phyloP scores from a whole-genome alignment of 1,284 basidiomycete species.

The Austropuccinia psidii region DNA sequence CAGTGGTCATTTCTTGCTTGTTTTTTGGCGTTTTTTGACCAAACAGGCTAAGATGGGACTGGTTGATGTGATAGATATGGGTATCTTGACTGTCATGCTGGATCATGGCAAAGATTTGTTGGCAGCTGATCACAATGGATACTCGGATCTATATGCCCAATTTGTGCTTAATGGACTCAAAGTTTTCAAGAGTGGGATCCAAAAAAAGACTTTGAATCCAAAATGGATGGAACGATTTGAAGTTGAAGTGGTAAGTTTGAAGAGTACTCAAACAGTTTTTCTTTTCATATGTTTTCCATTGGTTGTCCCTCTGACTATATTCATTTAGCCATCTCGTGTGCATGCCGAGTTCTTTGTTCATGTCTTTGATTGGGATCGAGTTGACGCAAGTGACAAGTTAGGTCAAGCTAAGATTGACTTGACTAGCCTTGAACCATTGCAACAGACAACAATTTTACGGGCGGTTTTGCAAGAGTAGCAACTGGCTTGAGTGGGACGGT shows the following conservation, averaged over 20 bases:
- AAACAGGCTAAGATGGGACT: neutral
- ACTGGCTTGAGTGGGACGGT: slow-evolving; percentile 38
- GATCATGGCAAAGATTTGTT: slow-evolving; percentile 67
- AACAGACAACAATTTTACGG: slow-evolving; percentile 56
- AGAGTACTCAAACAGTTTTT: neutral
- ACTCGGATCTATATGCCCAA: slow-evolving; percentile 73
- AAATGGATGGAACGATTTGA: slow-evolving; percentile 77
- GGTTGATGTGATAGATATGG: slow-evolving; percentile 61
- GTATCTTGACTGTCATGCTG: slow-evolving; percentile 71
- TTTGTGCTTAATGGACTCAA: slow-evolving; percentile 75
- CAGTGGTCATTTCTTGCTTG: slow-evolving; percentile 48
- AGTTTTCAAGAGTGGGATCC: slow-evolving; percentile 73
- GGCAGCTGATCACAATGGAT: slow-evolving; percentile 78
- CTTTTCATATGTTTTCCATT: too few relatives aligned
- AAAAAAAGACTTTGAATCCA: slow-evolving; percentile 64
- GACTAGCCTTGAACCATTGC: slow-evolving; percentile 71
- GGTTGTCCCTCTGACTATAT: neutral
- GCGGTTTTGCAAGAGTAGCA: slow-evolving; percentile 60
- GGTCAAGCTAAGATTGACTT: slow-evolving; percentile 68
- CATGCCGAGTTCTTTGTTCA: slow-evolving; percentile 70
- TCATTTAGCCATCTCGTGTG: slow-evolving; percentile 60
- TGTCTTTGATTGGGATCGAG: slow-evolving; percentile 82
- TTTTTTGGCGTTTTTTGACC: neutral
- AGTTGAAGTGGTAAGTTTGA: slow-evolving; percentile 53
- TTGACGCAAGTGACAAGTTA: slow-evolving; percentile 61